These are phyloP conservation scores for Camellia oleifera DNA, from an alignment of 179 eudicot genomes.

Conservation along the genomic window DNA sequence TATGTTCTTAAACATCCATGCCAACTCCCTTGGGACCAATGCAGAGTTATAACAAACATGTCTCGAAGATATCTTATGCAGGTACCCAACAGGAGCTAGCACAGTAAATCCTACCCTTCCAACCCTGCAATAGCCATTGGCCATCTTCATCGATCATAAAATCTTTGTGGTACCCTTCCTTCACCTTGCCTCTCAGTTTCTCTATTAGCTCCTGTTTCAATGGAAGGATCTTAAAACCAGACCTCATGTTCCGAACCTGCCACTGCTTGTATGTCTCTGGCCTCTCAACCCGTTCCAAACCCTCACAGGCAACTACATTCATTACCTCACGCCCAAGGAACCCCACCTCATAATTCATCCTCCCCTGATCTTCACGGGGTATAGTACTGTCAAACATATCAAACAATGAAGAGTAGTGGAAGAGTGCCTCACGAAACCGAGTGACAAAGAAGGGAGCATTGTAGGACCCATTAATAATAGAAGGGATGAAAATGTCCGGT, in stretches of 20 bases:
- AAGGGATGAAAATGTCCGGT: slow-evolving; percentile 46
- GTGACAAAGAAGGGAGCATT: slow-evolving; percentile 60
- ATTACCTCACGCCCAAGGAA: slow-evolving; percentile 48
- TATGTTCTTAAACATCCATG: background rate
- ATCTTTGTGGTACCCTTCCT: slow-evolving; percentile 44
- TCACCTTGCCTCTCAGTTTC: slow-evolving; percentile 35
- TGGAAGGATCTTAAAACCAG: slow-evolving; percentile 44
- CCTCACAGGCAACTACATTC: slow-evolving; percentile 62
- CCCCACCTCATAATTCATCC: slow-evolving; percentile 43
- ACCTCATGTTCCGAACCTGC: slow-evolving; percentile 51
- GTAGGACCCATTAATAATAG: slow-evolving; percentile 38
- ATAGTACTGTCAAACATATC: slow-evolving; percentile 54
- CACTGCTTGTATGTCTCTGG: slow-evolving; percentile 71
- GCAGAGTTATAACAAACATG: background rate
- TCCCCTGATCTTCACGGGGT: slow-evolving; percentile 34
- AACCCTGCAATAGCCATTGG: slow-evolving; percentile 62
- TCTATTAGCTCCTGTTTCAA: slow-evolving; percentile 33
- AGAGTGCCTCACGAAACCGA: slow-evolving; percentile 63
- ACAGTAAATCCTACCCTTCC: slow-evolving; percentile 60
- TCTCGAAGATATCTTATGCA: slow-evolving; percentile 14
- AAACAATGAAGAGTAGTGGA: slow-evolving; percentile 48
- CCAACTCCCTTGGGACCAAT: background rate
- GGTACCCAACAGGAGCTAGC: slow-evolving; percentile 62
- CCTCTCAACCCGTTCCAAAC: slow-evolving; percentile 51
- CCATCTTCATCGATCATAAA: slow-evolving; percentile 55